A percentile compares a stretch with the other conserved stretches of the same genome.
Conservation (phyloP, 106 monocot genomes). For the Cymbidium sinense region DNA sequence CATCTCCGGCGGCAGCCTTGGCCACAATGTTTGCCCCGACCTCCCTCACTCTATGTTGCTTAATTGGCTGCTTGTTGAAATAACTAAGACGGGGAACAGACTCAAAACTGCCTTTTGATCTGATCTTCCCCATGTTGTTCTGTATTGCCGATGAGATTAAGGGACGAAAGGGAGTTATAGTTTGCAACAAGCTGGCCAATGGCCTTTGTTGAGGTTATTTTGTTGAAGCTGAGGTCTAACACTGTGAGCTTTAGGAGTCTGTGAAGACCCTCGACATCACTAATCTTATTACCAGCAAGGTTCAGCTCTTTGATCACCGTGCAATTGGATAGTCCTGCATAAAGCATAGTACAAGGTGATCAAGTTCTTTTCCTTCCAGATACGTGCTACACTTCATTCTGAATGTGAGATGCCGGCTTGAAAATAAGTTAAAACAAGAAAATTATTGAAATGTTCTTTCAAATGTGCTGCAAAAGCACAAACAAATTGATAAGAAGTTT, state of each 20-base stretch:
- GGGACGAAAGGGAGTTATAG: constrained; percentile 42
- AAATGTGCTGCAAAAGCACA: too few species aligned
- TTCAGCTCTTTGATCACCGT: constrained; percentile 44
- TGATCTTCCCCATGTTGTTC: constrained; percentile 72
- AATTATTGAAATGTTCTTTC: too few species aligned
- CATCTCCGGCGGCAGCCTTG: not conserved
- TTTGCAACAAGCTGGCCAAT: constrained; percentile 68
- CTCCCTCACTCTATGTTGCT: constrained; percentile 17
- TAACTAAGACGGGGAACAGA: constrained; percentile 45
- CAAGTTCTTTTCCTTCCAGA: not conserved
- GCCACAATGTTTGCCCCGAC: not conserved
- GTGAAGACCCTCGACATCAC: too few species aligned
- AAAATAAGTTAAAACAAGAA: too few species aligned
- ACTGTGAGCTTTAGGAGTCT: too few species aligned
- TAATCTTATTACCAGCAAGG: too few species aligned
- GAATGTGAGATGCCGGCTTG: too few species aligned
- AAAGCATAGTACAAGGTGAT: not conserved
- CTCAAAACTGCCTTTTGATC: constrained; percentile 51
- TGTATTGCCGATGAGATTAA: constrained; percentile 72
- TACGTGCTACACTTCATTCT: too few species aligned
- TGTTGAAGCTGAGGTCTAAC: constrained; percentile 58
- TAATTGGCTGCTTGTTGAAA: constrained; percentile 59
- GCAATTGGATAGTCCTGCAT: constrained; percentile 2
- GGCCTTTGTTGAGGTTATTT: constrained; percentile 55
- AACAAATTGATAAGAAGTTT: too few species aligned